Evolutionary conservation across 768 basidiomycete species (phyloP), one percentile per base, ranked within the genome.

Genomic region (Hericium coralloides): DNA sequence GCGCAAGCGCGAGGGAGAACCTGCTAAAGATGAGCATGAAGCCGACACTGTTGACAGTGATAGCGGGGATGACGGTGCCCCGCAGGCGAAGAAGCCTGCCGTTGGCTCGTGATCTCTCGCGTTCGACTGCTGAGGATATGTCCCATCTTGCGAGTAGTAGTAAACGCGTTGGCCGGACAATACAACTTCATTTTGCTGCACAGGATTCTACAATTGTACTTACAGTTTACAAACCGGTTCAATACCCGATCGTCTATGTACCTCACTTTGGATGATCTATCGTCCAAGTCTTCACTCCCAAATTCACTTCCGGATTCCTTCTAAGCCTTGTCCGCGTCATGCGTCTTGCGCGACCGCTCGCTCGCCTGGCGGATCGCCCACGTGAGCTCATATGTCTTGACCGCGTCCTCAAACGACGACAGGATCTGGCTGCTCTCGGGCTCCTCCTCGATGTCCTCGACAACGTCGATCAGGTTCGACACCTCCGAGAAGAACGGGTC

Each of bases 401-500:
- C 87, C 45, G 92, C 92, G 71, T 93, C 94, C 71, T 92, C 90
- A 71, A 87, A 95, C 12, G 83, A 80, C 65, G 84, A 87, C 55
- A 97, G 76, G 66, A 95, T 92, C 65, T 84, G 81, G 18, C 85
- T 78, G 5, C 81, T 82, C 52, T 92, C 89, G 2, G 89, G 82
- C 60, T 92, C 87, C 67, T 89, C 87, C 71, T 92, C 91, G 55
- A 92, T 91, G 63, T 89, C 88, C 71, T 95, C 93, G 57, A 94
- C 84, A 60, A 86, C 77, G 69, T 95, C 92, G 60, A 95, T 89
- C 69, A 92, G 81, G 71, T 91, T 89, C 41, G 91, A 93, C 45
- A 85, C 79, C 72, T 95, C 94, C 22, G 92, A 93, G 80, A 95
- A 95, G 81, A 92, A 94, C 4, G 92, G 90, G 66, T 94, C 92